Evolutionary conservation across 202 grass and related monocot genomes (phyloP).

Genomic region (Bolboschoenoplectus hybrid): DNA sequence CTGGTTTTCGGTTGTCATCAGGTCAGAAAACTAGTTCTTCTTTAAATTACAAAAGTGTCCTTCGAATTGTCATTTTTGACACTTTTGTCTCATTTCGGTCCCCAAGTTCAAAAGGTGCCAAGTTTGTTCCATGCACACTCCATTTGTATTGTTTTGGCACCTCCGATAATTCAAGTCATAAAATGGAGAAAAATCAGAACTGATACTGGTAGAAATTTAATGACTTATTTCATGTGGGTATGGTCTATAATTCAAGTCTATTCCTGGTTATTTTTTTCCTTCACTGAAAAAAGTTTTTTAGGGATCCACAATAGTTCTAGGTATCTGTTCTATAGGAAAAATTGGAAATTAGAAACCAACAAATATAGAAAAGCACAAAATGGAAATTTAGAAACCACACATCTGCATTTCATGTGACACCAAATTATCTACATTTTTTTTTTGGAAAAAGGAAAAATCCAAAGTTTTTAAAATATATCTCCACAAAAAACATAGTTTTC

Average conservation of each 20-base stretch:
- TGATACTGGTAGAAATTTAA: background rate
- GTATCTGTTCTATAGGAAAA: background rate
- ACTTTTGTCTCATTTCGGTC: background rate
- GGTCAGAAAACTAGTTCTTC: constrained; percentile 39
- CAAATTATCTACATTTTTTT: too few relatives aligned
- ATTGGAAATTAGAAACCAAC: background rate
- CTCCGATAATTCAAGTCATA: background rate
- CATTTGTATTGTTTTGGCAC: constrained; percentile 4
- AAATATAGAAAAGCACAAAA: background rate
- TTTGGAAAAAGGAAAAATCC: too few relatives aligned
- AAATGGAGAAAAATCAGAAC: background rate
- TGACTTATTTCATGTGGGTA: background rate
- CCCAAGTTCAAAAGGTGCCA: background rate
- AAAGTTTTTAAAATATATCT: too few relatives aligned
- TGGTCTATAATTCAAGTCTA: background rate
- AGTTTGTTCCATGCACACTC: background rate
- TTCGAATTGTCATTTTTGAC: background rate
- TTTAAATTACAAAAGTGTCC: background rate
- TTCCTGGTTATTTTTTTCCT: background rate
- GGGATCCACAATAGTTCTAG: too few relatives aligned
- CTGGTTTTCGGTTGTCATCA: constrained; percentile 58
- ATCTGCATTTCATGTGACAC: too few relatives aligned
- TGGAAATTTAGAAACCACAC: background rate
- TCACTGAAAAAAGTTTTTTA: background rate
- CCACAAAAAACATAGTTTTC: too few relatives aligned